These are phyloP conservation scores for Schizochytrium sp. DNA, from an alignment of 108 stramenopile genomes.

Conservation along the genomic window DNA sequence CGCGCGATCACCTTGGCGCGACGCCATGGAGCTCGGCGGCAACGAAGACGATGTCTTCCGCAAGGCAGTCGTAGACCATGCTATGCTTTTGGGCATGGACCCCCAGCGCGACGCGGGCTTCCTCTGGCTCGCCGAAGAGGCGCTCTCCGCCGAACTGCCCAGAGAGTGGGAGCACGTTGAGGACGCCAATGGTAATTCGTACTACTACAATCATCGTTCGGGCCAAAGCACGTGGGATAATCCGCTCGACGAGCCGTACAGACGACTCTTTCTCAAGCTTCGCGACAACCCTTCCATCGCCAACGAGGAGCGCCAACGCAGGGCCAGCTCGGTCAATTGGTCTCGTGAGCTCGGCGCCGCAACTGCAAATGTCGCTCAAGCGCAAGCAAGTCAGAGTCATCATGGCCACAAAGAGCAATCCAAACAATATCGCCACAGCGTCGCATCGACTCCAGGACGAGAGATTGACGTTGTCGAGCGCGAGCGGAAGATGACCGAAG, in stretches of 20 bases:
- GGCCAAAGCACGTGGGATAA: neutral
- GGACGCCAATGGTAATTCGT: neutral
- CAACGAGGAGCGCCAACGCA: neutral
- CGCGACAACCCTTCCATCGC: neutral
- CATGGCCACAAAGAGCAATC: too few species aligned
- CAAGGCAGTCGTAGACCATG: slow-evolving; percentile 13
- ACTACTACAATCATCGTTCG: neutral
- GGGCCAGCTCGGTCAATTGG: neutral
- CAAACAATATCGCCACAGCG: neutral
- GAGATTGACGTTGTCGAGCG: neutral
- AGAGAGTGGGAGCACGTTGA: neutral
- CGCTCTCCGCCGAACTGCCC: neutral
- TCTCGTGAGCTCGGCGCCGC: too few species aligned
- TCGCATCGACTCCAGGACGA: neutral
- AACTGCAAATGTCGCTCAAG: too few species aligned
- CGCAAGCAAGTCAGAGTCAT: too few species aligned
- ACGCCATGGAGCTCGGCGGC: neutral
- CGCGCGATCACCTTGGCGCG: neutral
- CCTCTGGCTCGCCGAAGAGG: slow-evolving; percentile 20
- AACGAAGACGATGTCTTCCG: neutral
- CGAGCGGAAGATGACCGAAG: neutral
- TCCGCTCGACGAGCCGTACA: slow-evolving; percentile 17
- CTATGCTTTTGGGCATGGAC: slow-evolving; percentile 14
- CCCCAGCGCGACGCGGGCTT: neutral
- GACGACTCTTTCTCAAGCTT: neutral